These are phyloP conservation scores for Epichloe sp. DNA, from an alignment of 2,329 filamentous ascomycete genomes.

Conservation along the genomic window DNA sequence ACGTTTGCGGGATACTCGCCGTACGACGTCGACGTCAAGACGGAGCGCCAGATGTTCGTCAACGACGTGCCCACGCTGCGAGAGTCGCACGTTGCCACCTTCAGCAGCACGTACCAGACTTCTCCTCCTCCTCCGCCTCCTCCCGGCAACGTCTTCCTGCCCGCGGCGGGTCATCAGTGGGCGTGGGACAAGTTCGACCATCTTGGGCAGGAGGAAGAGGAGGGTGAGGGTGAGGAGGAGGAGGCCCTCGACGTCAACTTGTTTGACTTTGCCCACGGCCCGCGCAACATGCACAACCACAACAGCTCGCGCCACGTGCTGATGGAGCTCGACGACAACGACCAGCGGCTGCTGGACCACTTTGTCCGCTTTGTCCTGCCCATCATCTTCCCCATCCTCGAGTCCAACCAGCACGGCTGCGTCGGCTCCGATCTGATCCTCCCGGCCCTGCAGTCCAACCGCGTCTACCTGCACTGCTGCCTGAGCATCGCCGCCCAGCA, in stretches of 20 bases:
- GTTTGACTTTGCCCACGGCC: constrained; percentile 66
- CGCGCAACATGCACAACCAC: constrained; percentile 32
- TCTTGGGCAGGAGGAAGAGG: constrained; percentile 41
- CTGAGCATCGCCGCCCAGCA: constrained; percentile 88
- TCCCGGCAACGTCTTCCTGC: constrained; percentile 51
- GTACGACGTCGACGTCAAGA: constrained; percentile 93
- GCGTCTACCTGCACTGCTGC: constrained; percentile 89
- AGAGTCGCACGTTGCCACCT: constrained; percentile 83
- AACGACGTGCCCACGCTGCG: constrained; percentile 75
- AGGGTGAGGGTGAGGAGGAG: constrained; percentile 38
- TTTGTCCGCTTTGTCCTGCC: constrained; percentile 82
- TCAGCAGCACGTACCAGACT: constrained; percentile 79
- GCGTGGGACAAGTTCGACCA: no score
- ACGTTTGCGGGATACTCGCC: constrained; percentile 52
- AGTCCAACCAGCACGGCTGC: constrained; percentile 77
- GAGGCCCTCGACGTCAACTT: constrained; percentile 61
- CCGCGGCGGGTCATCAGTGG: constrained; percentile 10
- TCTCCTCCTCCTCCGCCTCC: constrained; percentile 66
- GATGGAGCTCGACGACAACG: constrained; percentile 75
- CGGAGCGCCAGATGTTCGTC: constrained; percentile 85
- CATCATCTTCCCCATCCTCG: constrained; percentile 81
- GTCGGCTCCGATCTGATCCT: constrained; percentile 73
- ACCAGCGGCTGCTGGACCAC: constrained; percentile 77
- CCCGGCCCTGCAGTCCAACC: constrained; percentile 80
- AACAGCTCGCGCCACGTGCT: constrained; percentile 46